These are phyloP conservation scores for Diaporthe australafricana DNA, from an alignment of 2,329 filamentous ascomycete species.

Conservation along the genomic window DNA sequence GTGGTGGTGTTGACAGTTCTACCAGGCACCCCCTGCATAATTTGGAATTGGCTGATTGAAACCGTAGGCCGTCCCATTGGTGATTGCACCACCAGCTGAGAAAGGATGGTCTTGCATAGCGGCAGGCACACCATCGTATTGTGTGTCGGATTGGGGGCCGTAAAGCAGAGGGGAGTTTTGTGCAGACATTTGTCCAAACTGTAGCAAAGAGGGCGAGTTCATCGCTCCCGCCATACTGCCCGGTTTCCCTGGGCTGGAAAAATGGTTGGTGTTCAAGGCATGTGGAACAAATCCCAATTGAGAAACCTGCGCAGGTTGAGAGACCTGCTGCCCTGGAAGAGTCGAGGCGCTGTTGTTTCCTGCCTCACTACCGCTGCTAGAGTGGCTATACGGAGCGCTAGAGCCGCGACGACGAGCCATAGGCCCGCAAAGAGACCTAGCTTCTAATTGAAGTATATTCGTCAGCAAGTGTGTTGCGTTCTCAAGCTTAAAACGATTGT, in stretches of 20 bases:
- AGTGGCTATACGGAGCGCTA: constrained; percentile 3
- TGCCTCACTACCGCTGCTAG: neutral
- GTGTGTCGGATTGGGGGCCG: neutral
- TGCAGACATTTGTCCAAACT: constrained; percentile 10
- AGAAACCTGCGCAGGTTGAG: neutral
- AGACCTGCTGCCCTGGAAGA: neutral
- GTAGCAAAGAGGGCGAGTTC: constrained; percentile 1
- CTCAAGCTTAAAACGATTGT: constrained; percentile 26
- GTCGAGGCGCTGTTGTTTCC: constrained; percentile 13
- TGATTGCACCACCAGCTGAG: neutral
- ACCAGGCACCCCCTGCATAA: constrained; percentile 1
- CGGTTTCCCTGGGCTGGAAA: neutral
- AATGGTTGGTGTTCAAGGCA: neutral
- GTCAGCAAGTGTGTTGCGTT: constrained; percentile 4
- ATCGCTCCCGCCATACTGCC: neutral
- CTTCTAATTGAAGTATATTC: neutral
- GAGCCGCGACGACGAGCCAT: constrained; percentile 10
- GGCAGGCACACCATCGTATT: neutral
- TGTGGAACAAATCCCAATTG: neutral
- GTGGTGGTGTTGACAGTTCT: neutral
- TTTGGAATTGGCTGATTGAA: constrained; percentile 12
- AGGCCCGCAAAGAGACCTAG: neutral
- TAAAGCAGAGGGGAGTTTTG: neutral
- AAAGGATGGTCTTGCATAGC: neutral
- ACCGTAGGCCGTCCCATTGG: constrained; percentile 4